Percentiles rank a stretch among this genome's conserved stretches.
These are phyloP conservation scores for Hypoxylon sp. DNA, from an alignment of 2,329 filamentous ascomycete genomes.

Conservation along the genomic window DNA sequence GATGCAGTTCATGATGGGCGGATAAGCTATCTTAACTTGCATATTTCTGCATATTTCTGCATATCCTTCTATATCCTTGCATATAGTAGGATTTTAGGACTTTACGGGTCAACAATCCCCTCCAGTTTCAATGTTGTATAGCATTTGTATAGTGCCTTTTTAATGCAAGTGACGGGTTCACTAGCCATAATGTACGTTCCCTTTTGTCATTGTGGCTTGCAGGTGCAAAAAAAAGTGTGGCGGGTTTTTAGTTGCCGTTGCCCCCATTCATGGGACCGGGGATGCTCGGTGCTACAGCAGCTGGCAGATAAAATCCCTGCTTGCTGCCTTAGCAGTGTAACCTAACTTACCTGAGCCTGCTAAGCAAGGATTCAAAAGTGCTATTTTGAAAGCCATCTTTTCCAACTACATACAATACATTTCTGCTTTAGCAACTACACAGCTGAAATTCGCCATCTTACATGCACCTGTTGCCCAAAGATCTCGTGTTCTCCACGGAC, in stretches of 20 bases:
- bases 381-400: conserved; percentile 19
- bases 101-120: not conserved
- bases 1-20: conserved; percentile 1
- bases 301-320: conserved; percentile 22
- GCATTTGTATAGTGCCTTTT: conserved; percentile 8
- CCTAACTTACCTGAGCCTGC: not conserved
- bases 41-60: not conserved
- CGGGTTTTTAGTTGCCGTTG: conserved; percentile 33
- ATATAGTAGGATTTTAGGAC: not conserved
- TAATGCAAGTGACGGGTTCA: conserved; percentile 36
- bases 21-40: not conserved
- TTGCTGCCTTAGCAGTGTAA: conserved; percentile 31
- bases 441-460: conserved; percentile 34
- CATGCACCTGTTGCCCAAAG: conserved; percentile 38
- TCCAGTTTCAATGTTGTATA: conserved; percentile 4
- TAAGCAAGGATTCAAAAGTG: conserved; percentile 21
- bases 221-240: conserved; percentile 29
- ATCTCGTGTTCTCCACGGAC: conserved; percentile 36
- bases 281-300: conserved; percentile 5
- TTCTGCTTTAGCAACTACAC: not conserved
- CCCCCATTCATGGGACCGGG: not conserved
- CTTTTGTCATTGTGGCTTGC: conserved; percentile 37
- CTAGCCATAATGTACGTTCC: not conserved
- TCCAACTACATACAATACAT: conserved; percentile 6
- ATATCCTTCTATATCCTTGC: not conserved